Evolutionary conservation across 352 stramenopile genomes (phyloP).

Genomic region (Phytophthora hibernalis): DNA sequence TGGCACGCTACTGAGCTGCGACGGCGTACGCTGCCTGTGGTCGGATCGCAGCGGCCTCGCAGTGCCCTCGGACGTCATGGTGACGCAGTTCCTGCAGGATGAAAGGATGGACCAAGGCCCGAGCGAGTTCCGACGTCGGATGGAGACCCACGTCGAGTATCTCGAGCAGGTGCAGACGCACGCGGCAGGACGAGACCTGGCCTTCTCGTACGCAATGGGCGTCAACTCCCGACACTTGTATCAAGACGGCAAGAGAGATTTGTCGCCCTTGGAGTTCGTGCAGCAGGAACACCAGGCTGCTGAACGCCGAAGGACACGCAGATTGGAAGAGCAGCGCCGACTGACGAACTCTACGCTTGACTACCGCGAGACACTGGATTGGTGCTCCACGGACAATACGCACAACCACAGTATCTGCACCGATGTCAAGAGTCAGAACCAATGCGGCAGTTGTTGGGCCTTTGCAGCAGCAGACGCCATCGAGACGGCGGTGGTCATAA

Average conservation of each 20-base stretch:
- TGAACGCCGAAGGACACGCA: constrained; percentile 39
- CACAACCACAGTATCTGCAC: constrained; percentile 72
- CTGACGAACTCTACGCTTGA: constrained; percentile 30
- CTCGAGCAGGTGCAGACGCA: constrained; percentile 71
- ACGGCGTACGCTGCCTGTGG: constrained; percentile 59
- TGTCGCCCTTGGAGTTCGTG: constrained; percentile 62
- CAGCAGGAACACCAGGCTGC: constrained; percentile 59
- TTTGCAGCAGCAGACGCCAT: constrained; percentile 83
- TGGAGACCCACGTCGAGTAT: constrained; percentile 71
- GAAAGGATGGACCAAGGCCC: constrained; percentile 44
- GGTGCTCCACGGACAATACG: constrained; percentile 79
- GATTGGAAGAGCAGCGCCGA: constrained; percentile 18
- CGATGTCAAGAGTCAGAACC: constrained; percentile 80
- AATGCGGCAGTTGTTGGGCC: constrained; percentile 84
- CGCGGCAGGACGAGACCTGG: constrained; percentile 42
- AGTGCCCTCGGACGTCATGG: constrained; percentile 50
- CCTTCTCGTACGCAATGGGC: constrained; percentile 70
- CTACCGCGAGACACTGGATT: constrained; percentile 62
- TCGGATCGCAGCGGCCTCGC: constrained; percentile 45
- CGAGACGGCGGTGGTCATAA: constrained; percentile 72
- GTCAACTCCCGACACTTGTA: constrained; percentile 76
- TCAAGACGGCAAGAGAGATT: constrained; percentile 46
- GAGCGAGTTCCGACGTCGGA: constrained; percentile 50
- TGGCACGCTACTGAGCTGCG: constrained; percentile 65
- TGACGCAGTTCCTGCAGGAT: constrained; percentile 64